These are phyloP conservation scores for Rhizopus delemar DNA, from an alignment of 371 early-diverging fungal genomes.

Conservation along the genomic window DNA sequence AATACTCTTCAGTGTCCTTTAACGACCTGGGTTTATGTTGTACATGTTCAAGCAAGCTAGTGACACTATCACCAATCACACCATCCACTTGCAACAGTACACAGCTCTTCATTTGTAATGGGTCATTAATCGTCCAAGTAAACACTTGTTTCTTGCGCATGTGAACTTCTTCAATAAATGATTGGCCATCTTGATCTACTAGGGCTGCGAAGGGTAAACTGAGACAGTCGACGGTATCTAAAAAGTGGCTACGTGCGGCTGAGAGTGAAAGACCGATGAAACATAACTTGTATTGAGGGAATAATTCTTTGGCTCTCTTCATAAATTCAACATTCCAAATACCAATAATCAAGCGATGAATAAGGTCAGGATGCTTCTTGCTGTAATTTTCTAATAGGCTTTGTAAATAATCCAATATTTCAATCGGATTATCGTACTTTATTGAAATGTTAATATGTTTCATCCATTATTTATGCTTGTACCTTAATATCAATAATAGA, in stretches of 20 bases:
- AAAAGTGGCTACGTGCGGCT: slow-evolving; percentile 55
- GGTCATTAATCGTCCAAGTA: slow-evolving; percentile 65
- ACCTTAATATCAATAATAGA: slow-evolving; percentile 72
- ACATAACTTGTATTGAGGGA: slow-evolving; percentile 49
- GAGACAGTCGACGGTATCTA: slow-evolving; percentile 50
- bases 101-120: slow-evolving; percentile 48
- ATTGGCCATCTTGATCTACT: slow-evolving; percentile 47
- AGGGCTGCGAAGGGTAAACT: slow-evolving; percentile 58
- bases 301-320: slow-evolving; percentile 37
- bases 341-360: slow-evolving; percentile 57
- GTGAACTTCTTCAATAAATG: slow-evolving; percentile 56
- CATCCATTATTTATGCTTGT: neutral
- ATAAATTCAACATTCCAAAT: slow-evolving; percentile 67
- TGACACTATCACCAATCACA: slow-evolving; percentile 56
- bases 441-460: neutral
- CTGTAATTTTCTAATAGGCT: slow-evolving; percentile 29
- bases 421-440: slow-evolving; percentile 53
- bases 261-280: slow-evolving; percentile 59
- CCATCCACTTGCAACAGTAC: slow-evolving; percentile 57
- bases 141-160: slow-evolving; percentile 48
- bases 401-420: slow-evolving; percentile 44
- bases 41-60: slow-evolving; percentile 17
- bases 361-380: slow-evolving; percentile 28
- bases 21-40: slow-evolving; percentile 16
- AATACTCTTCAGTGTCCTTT: slow-evolving; percentile 15